Evolutionary conservation across 1,139 yeast species (phyloP).

Genomic region (Pichia sp.): DNA sequence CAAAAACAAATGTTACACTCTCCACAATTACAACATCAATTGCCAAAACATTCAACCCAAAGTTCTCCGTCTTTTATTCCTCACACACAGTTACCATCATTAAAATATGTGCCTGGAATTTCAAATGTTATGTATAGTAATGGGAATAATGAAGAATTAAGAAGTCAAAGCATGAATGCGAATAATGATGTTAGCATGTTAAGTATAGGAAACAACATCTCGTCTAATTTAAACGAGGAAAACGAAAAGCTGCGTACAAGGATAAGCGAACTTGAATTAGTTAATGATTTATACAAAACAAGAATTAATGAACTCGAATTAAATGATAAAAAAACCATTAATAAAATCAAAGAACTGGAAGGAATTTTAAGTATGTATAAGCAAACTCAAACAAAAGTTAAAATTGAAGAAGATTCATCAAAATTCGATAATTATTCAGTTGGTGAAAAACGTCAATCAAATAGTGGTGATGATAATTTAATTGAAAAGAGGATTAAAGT

Average conservation of each 20-base stretch:
- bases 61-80: not conserved
- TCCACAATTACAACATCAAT: not conserved
- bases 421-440: not conserved
- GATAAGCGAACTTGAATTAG: slow-evolving; percentile 83
- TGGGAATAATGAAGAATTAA: not conserved
- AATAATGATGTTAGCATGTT: slow-evolving; percentile 5
- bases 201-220: slow-evolving; percentile 25
- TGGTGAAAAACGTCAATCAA: slow-evolving; percentile 13
- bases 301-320: slow-evolving; percentile 45
- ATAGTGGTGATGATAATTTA: slow-evolving; percentile 1
- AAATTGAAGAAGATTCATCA: not conserved
- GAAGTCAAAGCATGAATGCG: not conserved
- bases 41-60: slow-evolving; percentile 6
- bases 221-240: slow-evolving; percentile 6
- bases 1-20: slow-evolving; percentile 1
- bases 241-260: slow-evolving; percentile 56
- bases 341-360: slow-evolving; percentile 78
- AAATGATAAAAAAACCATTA: slow-evolving; percentile 78
- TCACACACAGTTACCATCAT: slow-evolving; percentile 6
- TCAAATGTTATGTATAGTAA: slow-evolving; percentile 10
- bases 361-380: slow-evolving; percentile 18
- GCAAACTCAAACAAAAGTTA: not conserved
- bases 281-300: slow-evolving; percentile 31
- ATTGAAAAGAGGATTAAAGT: slow-evolving; percentile 9
- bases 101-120: slow-evolving; percentile 13